Base-by-base conservation (phyloP, 345 rosid genomes). In the Eucalyptus grandis region DNA sequence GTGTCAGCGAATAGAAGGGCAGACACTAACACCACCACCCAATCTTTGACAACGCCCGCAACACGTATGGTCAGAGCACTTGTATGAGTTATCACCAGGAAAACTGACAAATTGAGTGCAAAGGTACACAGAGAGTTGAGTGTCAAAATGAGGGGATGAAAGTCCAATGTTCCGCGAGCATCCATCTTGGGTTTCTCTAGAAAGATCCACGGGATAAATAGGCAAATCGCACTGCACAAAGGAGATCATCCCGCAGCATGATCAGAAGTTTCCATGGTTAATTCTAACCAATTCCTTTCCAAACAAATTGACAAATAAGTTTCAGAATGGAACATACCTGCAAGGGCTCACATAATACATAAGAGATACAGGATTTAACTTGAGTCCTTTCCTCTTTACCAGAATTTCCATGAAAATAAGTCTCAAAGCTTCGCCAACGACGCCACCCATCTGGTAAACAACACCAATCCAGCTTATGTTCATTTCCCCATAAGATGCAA, bases 381-480 rank as follows among this genome's bases (percentile, higher is more conserved):
- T 98, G 91, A 98, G 94, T 89, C 99, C 99, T 93, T 98, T 98
- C 91, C 97, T 93, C 94, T 98, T 98, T 60, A 98, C 99, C 87
- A 98, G 92, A 91, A 98, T 93, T 91, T 98, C 99, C 99, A 98
- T 98, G 94, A 95, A 97, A 69, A 98, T 96, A 69, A 98, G 97
- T 91, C 94, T 95, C 51, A 97, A 91, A 90, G 99, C 97, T 93
- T 98, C 99, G 86, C 99, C 99, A 90, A 98, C 93, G 37, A 98
- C 99, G 86, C 99, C 99, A 88, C 99, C 99, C 99, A 98, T 98
- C 93, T 98, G 99, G 91, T 98, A 98, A 88, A 97, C 97, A 91
- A 98, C 99, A 88, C 99, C 99, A 54, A 98, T 92, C 99, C 99
- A 98, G 93, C 86, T 98, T 88, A 98, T 98, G 91, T 95, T 94